Evolutionary conservation across 2,329 filamentous ascomycete species (phyloP).

Genomic region (Penicillium sp.): DNA sequence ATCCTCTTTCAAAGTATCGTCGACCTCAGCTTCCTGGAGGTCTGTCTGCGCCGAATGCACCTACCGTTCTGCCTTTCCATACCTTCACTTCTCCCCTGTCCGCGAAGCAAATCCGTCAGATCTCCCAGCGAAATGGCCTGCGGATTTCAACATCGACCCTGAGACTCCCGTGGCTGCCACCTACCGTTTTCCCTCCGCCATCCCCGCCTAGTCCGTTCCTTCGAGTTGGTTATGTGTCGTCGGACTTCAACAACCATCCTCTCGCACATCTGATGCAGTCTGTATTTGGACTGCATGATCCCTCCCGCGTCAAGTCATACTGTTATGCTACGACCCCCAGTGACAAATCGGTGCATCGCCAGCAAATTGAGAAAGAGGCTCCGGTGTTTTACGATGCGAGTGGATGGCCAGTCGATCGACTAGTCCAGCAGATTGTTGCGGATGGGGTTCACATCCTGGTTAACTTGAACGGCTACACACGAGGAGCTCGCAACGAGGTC

Average conservation of each 20-base stretch:
- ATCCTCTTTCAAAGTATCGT: conserved; percentile 60
- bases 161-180: conserved; percentile 79
- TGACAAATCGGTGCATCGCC: conserved; percentile 82
- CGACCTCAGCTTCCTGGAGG: conserved; percentile 70
- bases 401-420: conserved; percentile 75
- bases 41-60: conserved; percentile 78
- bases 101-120: conserved; percentile 85
- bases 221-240: conserved; percentile 95
- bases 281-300: conserved; percentile 88
- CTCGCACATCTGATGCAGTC: conserved; percentile 98
- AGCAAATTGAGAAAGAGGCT: conserved; percentile 89
- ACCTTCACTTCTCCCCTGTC: conserved; percentile 94
- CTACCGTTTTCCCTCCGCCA: conserved; percentile 79
- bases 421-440: conserved; percentile 80
- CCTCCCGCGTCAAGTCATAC: conserved; percentile 71
- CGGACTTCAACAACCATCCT: conserved; percentile 98
- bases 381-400: conserved; percentile 89
- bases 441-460: conserved; percentile 93
- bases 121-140: conserved; percentile 90
- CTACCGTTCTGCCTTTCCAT: conserved; percentile 94
- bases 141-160: conserved; percentile 90
- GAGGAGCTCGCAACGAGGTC: conserved; percentile 94
- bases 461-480: conserved; percentile 97
- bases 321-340: conserved; percentile 95
- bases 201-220: conserved; percentile 75